phyloP scores from a whole-genome alignment of 2,329 filamentous ascomycete genomes.

The Diaporthe aspalathi region DNA sequence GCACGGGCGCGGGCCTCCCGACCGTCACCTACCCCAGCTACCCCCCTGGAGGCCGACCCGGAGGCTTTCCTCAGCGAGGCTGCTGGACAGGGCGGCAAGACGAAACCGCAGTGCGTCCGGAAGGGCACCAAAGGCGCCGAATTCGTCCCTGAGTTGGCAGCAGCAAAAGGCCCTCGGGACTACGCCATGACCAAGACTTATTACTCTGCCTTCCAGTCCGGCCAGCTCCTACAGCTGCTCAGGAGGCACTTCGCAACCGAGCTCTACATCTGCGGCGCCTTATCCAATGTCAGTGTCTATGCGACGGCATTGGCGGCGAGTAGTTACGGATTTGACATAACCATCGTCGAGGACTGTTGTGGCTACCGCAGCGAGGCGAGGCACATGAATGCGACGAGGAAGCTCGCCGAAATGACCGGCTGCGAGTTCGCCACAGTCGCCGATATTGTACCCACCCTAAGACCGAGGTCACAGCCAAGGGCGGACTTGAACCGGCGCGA shows the following conservation, averaged over 20 bases:
- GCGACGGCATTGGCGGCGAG: slow-evolving; percentile 93
- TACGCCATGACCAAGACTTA: slow-evolving; percentile 74
- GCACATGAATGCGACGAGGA: slow-evolving; percentile 76
- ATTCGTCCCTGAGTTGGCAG: slow-evolving; percentile 56
- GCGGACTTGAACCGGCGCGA: slow-evolving; percentile 41
- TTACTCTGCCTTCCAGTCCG: slow-evolving; percentile 88
- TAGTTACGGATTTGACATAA: slow-evolving; percentile 87
- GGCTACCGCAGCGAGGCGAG: slow-evolving; percentile 79
- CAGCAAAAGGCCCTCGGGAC: slow-evolving; percentile 61
- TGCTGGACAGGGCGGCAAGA: slow-evolving; percentile 39
- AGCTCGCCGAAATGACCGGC: slow-evolving; percentile 79
- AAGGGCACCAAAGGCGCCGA: slow-evolving; percentile 58
- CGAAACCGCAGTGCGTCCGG: slow-evolving; percentile 56
- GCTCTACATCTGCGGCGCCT: slow-evolving; percentile 86
- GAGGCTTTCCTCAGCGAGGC: slow-evolving; percentile 53
- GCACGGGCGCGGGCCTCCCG: slow-evolving; percentile 47
- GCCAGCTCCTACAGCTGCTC: slow-evolving; percentile 78
- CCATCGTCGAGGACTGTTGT: slow-evolving; percentile 87
- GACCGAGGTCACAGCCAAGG: slow-evolving; percentile 31
- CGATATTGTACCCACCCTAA: slow-evolving; percentile 60
- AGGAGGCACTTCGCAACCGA: slow-evolving; percentile 90
- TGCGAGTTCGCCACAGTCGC: slow-evolving; percentile 72
- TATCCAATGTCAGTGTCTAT: slow-evolving; percentile 89
- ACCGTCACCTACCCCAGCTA: background rate
- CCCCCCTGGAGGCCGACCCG: slow-evolving; percentile 42